A percentile compares a stretch with the other conserved stretches of the same genome.
Evolutionary conservation across 148 eudicot species (phyloP).

Genomic region (Mesembryanthemum crystallinum): DNA sequence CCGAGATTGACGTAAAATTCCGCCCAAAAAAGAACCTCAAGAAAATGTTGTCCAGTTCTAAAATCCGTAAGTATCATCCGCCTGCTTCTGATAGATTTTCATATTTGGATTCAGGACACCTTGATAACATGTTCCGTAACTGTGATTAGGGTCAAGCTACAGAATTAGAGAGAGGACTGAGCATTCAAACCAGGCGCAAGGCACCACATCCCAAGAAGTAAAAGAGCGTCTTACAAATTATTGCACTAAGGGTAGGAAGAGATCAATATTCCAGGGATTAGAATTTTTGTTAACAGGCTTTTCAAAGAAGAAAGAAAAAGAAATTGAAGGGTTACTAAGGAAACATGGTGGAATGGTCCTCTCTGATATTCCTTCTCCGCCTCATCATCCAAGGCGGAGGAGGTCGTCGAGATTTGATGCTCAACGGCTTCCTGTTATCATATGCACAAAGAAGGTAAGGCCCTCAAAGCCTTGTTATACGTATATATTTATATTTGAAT

Average conservation of each 20-base stretch:
- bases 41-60: constrained; percentile 14
- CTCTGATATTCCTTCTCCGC: constrained; percentile 61
- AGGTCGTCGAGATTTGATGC: constrained; percentile 39
- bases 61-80: constrained; percentile 37
- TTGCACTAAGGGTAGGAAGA: constrained; percentile 36
- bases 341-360: constrained; percentile 78
- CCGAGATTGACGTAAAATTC: constrained; percentile 32
- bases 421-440: constrained; percentile 62
- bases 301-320: constrained; percentile 58
- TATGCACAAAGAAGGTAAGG: constrained; percentile 65
- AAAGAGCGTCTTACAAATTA: constrained; percentile 42
- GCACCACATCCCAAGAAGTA: constrained; percentile 42
- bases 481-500: neutral
- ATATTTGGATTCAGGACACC: constrained; percentile 5
- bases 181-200: constrained; percentile 25
- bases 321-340: constrained; percentile 56
- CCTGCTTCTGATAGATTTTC: constrained; percentile 4
- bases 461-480: constrained; percentile 8
- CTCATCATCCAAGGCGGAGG: constrained; percentile 41
- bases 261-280: constrained; percentile 51
- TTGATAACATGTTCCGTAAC: constrained; percentile 9
- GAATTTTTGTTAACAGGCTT: constrained; percentile 84
- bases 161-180: constrained; percentile 35
- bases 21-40: constrained; percentile 26
- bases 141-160: constrained; percentile 32